Evolutionary conservation across 164 flowering plant genomes (phyloP).

Genomic region (Macadamia tetraphylla): DNA sequence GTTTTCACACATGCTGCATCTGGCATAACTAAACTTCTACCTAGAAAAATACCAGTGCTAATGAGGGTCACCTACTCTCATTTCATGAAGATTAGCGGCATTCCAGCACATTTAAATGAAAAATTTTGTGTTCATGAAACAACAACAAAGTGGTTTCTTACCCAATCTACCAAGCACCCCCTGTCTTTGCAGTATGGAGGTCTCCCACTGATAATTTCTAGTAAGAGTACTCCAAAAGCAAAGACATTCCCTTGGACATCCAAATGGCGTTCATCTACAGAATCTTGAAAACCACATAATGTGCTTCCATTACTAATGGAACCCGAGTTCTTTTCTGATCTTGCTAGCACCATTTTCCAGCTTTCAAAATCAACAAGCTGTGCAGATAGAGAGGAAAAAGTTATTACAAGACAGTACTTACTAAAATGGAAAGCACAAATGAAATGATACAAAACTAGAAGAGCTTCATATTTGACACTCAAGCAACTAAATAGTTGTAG

Average conservation of each 20-base stretch:
- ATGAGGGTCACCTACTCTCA: too few relatives aligned
- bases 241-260: conserved; percentile 66
- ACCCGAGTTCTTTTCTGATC: conserved; percentile 72
- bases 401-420: background rate
- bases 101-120: too few relatives aligned
- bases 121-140: too few relatives aligned
- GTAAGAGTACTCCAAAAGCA: conserved; percentile 74
- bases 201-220: conserved; percentile 84
- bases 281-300: conserved; percentile 49
- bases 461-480: background rate
- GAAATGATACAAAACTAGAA: background rate
- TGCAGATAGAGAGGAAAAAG: conserved; percentile 13
- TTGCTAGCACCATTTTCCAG: conserved; percentile 73
- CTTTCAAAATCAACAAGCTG: conserved; percentile 91
- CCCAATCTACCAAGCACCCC: conserved; percentile 86
- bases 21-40: too few relatives aligned
- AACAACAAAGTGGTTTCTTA: conserved; percentile 22
- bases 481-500: background rate
- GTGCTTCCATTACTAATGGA: conserved; percentile 45
- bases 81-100: too few relatives aligned
- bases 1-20: too few relatives aligned
- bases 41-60: too few relatives aligned
- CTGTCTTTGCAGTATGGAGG: conserved; percentile 73
- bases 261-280: conserved; percentile 56
- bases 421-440: background rate